Base-by-base conservation (phyloP, 1,284 basidiomycete genomes). In the Tetrapyrgos nigripes region DNA sequence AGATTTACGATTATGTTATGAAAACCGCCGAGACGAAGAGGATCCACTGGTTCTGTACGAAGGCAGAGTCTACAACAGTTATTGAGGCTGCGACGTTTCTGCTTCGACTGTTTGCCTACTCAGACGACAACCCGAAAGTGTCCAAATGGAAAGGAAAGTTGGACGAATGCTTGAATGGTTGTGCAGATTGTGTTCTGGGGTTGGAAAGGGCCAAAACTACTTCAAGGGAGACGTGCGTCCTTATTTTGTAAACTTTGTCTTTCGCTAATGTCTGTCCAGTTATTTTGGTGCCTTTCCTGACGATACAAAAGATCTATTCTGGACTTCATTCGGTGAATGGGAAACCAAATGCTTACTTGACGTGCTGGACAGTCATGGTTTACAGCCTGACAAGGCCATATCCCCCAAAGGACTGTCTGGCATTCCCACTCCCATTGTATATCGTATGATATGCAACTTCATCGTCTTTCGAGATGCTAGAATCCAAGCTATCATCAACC, bases 41-140 rank as follows among this genome's bases (percentile, higher is more conserved):
- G 47, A 40, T 17, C 13, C 91, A 93, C 65, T 93, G 91, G 91
- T 92, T 89, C 67, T 93, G 91, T 68, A 69, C 74, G 44, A 77
- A 78, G 40, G 88, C 88, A 2, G 74, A 82, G 51, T 66, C 76
- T 19, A 73, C 83, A 37, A 83, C 83, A 0, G 69, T 79, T 5
- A n/a, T 40, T 17, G 86, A 83, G 54, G 84, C 88, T 1, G 92
- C 94, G 0, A 87, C 85, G 0, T 96, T 93, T 75, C 81, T 93
- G 50, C 78, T 95, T 52, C 84, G 92, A 60, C 73, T 96, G 46
- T 89, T 91, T 67, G 93, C 93, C 3, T 96, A 93, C 66, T 40
- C 37, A 4, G 37, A 40, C 37, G 78, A 84, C 52, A 85, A 85
- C 59, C 69, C 73, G 0, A 76, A 79, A 14, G 87, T 91, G 4